phyloP scores from a whole-genome alignment of 768 basidiomycete species.

The Russula virescens region DNA sequence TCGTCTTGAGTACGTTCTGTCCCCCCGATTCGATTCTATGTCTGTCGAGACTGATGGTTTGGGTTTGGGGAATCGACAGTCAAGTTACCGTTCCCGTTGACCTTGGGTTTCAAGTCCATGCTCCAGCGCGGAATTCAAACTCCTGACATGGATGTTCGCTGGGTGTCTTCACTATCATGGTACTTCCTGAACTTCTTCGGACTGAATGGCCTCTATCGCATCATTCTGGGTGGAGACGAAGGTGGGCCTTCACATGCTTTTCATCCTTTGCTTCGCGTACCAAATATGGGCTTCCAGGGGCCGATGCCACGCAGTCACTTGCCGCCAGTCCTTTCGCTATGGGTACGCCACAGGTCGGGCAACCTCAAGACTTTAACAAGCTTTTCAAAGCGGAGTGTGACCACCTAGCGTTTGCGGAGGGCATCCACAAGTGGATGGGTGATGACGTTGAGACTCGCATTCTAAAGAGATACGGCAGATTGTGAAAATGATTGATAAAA shows the following conservation, averaged over 20 bases:
- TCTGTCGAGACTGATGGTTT: not conserved
- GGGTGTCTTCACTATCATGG: conserved; percentile 99
- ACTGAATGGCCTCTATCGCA: conserved; percentile 89
- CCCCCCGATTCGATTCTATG: not conserved
- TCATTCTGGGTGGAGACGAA: conserved; percentile 87
- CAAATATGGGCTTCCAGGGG: conserved; percentile 43
- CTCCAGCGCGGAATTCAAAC: conserved; percentile 94
- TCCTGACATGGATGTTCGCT: conserved; percentile 94
- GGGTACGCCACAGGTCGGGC: conserved; percentile 41
- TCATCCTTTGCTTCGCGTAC: conserved; percentile 20
- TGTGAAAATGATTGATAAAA: conserved; percentile 30
- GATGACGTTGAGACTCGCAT: conserved; percentile 75
- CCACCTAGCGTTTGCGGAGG: conserved; percentile 88
- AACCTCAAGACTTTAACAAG: conserved; percentile 82
- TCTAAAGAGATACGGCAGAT: conserved; percentile 69
- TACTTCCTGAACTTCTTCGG: conserved; percentile 99
- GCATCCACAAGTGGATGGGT: conserved; percentile 78
- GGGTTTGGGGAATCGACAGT: conserved; percentile 43
- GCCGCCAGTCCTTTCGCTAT: conserved; percentile 61
- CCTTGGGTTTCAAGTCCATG: conserved; percentile 96
- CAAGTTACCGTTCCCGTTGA: conserved; percentile 94
- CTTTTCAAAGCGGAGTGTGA: conserved; percentile 88
- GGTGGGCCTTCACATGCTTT: conserved; percentile 43
- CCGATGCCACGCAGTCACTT: conserved; percentile 74
- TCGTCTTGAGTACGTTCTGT: conserved; percentile 77